These are phyloP conservation scores for Parathielavia hyrcaniae DNA, from an alignment of 495 filamentous ascomycete species.

Conservation along the genomic window DNA sequence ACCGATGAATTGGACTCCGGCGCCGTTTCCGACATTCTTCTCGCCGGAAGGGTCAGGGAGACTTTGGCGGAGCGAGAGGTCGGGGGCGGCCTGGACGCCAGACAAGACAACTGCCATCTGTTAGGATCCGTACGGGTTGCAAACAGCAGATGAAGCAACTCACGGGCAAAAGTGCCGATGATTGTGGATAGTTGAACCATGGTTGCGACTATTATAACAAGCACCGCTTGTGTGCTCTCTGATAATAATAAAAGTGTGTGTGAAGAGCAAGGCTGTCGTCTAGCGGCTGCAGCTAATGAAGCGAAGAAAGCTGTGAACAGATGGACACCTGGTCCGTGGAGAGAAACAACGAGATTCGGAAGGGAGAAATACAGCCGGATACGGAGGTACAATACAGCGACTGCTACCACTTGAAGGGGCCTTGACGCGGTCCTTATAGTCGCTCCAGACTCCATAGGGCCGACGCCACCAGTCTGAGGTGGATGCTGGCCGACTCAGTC, in stretches of 20 bases:
- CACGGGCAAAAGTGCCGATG: slow-evolving; percentile 21
- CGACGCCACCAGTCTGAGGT: too few species aligned
- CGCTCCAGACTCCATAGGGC: too few species aligned
- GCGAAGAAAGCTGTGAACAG: background rate
- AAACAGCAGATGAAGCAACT: background rate
- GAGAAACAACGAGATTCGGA: background rate
- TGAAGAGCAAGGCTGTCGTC: slow-evolving; percentile 8
- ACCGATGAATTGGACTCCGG: slow-evolving; percentile 40
- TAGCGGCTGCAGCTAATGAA: slow-evolving; percentile 10
- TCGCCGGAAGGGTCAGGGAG: slow-evolving; percentile 30
- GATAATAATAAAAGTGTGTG: background rate
- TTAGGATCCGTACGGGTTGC: background rate
- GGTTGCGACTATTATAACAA: background rate
- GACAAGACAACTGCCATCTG: slow-evolving; percentile 40
- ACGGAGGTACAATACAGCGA: background rate
- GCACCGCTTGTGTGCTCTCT: background rate
- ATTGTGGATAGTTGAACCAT: slow-evolving; percentile 27
- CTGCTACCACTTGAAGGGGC: background rate
- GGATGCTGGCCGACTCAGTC: too few species aligned
- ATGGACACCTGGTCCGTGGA: slow-evolving; percentile 18
- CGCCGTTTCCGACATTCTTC: slow-evolving; percentile 39
- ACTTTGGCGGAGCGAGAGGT: slow-evolving; percentile 44
- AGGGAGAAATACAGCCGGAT: background rate
- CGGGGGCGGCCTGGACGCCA: slow-evolving; percentile 49
- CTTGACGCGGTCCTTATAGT: background rate